phyloP scores from a whole-genome alignment of 345 rosid genomes.

The Eucalyptus sideroxylon region DNA sequence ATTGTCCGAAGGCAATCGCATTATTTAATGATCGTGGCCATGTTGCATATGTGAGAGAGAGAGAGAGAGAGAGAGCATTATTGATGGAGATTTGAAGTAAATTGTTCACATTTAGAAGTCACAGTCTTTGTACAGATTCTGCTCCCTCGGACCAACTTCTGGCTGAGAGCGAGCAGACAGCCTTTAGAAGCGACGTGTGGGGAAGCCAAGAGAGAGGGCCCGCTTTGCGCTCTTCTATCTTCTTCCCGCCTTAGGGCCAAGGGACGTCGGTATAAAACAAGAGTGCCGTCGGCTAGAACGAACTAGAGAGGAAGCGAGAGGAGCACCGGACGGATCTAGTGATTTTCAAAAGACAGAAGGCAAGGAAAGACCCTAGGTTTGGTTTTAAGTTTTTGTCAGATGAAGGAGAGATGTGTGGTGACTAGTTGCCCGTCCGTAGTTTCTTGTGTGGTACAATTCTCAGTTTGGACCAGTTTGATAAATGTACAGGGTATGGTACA shows the following conservation, averaged over 20 bases:
- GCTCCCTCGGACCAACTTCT: neutral
- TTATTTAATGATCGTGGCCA: constrained; percentile 2
- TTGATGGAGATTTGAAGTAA: neutral
- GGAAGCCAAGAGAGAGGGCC: neutral
- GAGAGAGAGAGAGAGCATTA: neutral
- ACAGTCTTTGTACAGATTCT: neutral
- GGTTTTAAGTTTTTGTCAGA: neutral
- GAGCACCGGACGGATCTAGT: neutral
- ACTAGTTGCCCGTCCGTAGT: neutral
- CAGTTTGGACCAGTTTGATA: neutral
- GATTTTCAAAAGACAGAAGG: neutral
- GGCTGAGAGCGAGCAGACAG: neutral
- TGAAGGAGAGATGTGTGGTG: neutral
- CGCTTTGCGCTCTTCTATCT: neutral
- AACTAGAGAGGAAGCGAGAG: neutral
- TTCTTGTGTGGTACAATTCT: neutral
- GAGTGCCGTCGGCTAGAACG: neutral
- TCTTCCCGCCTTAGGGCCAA: neutral
- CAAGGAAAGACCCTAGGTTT: neutral
- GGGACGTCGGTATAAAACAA: neutral
- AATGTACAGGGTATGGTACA: neutral
- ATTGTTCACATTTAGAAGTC: neutral
- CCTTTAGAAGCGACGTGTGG: neutral
- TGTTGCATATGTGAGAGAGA: neutral
- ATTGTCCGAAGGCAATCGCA: neutral